Evolutionary conservation across 148 eudicot species (phyloP), one percentile per base, ranked within the genome.

Genomic region (Camellia granthamiana): DNA sequence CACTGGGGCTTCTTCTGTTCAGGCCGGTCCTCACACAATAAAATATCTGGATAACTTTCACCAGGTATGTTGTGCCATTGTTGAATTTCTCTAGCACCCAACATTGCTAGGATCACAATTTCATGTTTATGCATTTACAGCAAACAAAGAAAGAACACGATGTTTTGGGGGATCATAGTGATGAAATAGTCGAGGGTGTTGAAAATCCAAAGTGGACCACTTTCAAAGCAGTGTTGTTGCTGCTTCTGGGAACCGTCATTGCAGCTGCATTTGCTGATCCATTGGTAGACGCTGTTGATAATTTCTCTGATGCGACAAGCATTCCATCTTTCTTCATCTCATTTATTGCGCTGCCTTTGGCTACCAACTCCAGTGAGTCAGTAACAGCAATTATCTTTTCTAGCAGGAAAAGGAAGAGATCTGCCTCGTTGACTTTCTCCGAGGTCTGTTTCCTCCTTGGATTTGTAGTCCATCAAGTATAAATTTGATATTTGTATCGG

Each of bases 251-350:
- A 67, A 86, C 97, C 67, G 6, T 79, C 21, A 88, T 93, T 56
- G 95, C 98, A 67, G 97, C 93, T 81, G 87, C 83, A 69, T 93
- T 93, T 85, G 98, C 99, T 7, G 98, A 96, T 79, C 99, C 99
- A 43, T 80, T 96, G 55, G 99, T 92, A 7, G 99, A 93, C 74
- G 95, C 94, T 44, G 95, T 96, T 54, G 92, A 91, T 72, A 82
- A 88, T 78, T 96, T 96, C 83, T 96, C 99, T 2, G 80, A 70
- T 67, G 98, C 97, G 63, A 93, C 99, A 18, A 82, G 92, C 82
- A 93, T 96, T 66, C 99, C 99, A 52, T 80, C 97, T 30, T 96
- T 96, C 86, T 96, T 96, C 85, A 92, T 96, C 81, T 93, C 99
- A 14, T 96, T 96, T 80, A 90, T 96, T 70, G 91, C 82, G 51